Base-by-base conservation (phyloP, 768 basidiomycete genomes). In the Tricholoma furcatifolium region DNA sequence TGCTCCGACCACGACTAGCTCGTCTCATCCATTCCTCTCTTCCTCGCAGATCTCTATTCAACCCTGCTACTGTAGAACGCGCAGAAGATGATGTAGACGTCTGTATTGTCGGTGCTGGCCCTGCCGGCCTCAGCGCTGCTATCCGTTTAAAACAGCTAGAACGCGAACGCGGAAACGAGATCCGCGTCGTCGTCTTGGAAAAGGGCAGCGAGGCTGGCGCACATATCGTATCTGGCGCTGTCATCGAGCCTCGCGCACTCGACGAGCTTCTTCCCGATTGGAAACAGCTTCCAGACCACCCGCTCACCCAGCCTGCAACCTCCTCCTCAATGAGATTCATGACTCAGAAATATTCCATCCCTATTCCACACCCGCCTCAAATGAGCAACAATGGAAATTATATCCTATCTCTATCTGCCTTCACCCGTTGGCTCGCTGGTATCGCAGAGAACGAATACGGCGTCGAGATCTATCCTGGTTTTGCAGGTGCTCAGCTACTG, bases 391-490 rank as follows among this genome's bases (percentile, higher is more conserved):
- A 87, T 24, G 81, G 95, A 43, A 99, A 98, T 72, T 98, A 92
- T 68, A 85, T 98, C 64, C 73, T 91, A 36, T 96, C 93, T 2
- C 83, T 98, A 27, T 94, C 92, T 1, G 84, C 82, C 31, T 85
- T 98, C 56, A 88, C 93, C 0, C 81, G 90, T 3, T 98, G 96
- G 95, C 80, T 99, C 1, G 91, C 84, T 2, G 70, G 77, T 49
- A 80, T 97, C 27, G 96, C 96, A 0, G 95, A 98, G 57, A 69
- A 74, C 40, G 76, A 78, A 47, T 76, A 76, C 43, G 96, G 94
- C 23, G 92, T 97, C 24, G 97, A 99, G 67, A 85, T 99, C 21
- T 99, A 98, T 66, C 90, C 97, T 2, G 96, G 97, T 4, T 98
- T 98, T 62, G 93, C 93, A 0, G 97, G 90, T n/a, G 88, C 95